phyloP scores from a whole-genome alignment of 1,284 basidiomycete species.

The Leccinum brunneo-olivaceum region DNA sequence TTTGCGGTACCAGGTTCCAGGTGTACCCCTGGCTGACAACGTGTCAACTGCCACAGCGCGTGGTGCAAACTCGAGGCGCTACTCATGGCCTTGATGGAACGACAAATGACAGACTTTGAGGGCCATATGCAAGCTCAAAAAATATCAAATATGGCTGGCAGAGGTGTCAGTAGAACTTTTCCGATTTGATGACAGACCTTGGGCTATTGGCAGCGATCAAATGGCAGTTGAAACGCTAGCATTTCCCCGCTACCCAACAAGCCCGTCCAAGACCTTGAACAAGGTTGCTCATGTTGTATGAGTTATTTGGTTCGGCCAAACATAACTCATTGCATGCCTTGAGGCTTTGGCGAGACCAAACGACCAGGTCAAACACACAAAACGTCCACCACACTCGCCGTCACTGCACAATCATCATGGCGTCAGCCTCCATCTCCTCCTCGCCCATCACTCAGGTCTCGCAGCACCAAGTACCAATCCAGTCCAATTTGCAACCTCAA shows the following conservation, averaged over 20 bases:
- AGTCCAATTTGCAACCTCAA: conserved; percentile 72
- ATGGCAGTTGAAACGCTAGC: neutral
- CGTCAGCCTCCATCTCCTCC: conserved; percentile 46
- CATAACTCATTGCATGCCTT: conserved; percentile 23
- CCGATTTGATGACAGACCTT: conserved; percentile 14
- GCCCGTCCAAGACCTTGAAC: neutral
- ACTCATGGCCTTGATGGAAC: conserved; percentile 8
- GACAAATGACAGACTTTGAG: conserved; percentile 11
- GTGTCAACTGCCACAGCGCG: conserved; percentile 13
- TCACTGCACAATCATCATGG: conserved; percentile 34
- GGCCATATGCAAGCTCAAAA: conserved; percentile 7
- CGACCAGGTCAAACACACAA: conserved; percentile 11
- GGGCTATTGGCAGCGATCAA: neutral
- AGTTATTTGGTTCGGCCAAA: conserved; percentile 29
- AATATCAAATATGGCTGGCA: conserved; percentile 21
- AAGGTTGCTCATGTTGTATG: neutral
- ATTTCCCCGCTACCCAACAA: conserved; percentile 1
- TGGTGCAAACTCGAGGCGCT: conserved; percentile 20
- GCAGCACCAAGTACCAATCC: conserved; percentile 56
- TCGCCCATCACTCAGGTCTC: conserved; percentile 87
- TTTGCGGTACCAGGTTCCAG: neutral
- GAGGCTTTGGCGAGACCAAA: conserved; percentile 27
- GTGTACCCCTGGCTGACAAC: conserved; percentile 12
- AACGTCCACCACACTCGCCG: conserved; percentile 10
- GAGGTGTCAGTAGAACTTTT: neutral